phyloP scores from a whole-genome alignment of 2,329 filamentous ascomycete genomes.

The Colletotrichum magnum region DNA sequence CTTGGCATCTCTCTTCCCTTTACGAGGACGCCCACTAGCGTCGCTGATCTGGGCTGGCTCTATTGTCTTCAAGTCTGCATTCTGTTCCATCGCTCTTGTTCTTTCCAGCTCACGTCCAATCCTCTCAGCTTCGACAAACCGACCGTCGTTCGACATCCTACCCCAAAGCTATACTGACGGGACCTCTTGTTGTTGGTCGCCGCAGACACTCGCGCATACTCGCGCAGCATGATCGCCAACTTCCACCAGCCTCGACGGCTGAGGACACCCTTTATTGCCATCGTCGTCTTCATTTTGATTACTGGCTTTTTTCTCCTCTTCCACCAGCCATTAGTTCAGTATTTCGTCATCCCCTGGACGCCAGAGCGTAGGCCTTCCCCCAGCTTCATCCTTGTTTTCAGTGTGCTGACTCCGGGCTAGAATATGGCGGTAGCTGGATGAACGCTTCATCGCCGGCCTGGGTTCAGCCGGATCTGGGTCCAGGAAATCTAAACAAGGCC shows the following conservation, averaged over 20 bases:
- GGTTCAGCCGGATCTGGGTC: slow-evolving; percentile 27
- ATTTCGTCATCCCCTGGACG: slow-evolving; percentile 34
- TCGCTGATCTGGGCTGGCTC: not conserved
- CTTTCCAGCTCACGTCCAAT: not conserved
- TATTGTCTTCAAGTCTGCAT: not conserved
- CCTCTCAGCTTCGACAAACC: not conserved
- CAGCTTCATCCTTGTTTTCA: not conserved
- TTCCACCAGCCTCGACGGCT: slow-evolving; percentile 34
- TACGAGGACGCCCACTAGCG: slow-evolving; percentile 3
- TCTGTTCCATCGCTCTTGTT: not conserved
- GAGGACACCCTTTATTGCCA: slow-evolving; percentile 43
- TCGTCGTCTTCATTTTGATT: slow-evolving; percentile 68
- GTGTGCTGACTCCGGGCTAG: slow-evolving; percentile 18
- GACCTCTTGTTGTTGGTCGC: not conserved
- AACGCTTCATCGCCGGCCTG: slow-evolving; percentile 28
- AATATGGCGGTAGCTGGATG: slow-evolving; percentile 40
- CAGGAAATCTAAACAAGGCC: slow-evolving; percentile 25
- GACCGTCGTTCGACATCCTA: not conserved
- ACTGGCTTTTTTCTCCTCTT: slow-evolving; percentile 79
- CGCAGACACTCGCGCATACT: not conserved
- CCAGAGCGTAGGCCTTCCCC: slow-evolving; percentile 21
- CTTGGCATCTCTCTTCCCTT: slow-evolving; percentile 1
- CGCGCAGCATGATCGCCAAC: slow-evolving; percentile 30
- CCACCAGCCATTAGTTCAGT: slow-evolving; percentile 59
- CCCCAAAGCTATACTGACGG: not conserved